Evolutionary conservation across 2,329 filamentous ascomycete species (phyloP).

Genomic region (Myriosclerotinia scirpicola): DNA sequence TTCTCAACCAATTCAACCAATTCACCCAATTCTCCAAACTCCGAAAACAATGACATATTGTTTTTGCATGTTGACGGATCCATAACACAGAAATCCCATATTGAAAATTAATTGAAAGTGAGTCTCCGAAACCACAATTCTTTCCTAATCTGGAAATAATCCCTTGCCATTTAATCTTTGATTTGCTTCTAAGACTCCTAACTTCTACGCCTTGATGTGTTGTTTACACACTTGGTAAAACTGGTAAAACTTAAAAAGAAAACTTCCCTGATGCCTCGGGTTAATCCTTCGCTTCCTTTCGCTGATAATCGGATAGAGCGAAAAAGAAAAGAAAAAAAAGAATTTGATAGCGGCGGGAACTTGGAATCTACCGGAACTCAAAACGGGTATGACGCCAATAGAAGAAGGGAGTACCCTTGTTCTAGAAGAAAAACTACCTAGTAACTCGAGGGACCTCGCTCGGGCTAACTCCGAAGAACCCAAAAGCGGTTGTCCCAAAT

Average conservation of each 20-base stretch:
- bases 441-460: too few relatives aligned
- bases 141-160: background rate
- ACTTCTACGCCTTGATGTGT: background rate
- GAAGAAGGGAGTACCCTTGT: too few relatives aligned
- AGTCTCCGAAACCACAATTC: conserved; percentile 1
- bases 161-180: background rate
- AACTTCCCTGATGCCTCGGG: too few relatives aligned
- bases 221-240: too few relatives aligned
- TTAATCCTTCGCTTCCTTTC: too few relatives aligned
- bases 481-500: background rate
- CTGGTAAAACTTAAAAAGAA: too few relatives aligned
- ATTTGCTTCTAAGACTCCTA: too few relatives aligned
- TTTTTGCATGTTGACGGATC: background rate
- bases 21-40: background rate
- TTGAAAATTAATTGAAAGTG: background rate
- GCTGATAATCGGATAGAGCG: background rate
- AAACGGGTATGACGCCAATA: conserved; percentile 6
- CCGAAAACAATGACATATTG: conserved; percentile 15
- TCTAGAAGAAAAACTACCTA: too few relatives aligned
- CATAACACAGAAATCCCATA: conserved; percentile 6
- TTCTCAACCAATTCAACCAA: background rate
- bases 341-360: conserved; percentile 8
- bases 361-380: conserved; percentile 4
- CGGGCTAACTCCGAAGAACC: background rate
- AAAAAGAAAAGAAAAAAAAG: background rate